Evolutionary conservation across 805 yeast genomes (phyloP), one percentile per base, ranked within the genome.

Genomic region (Pichia ethanolica): DNA sequence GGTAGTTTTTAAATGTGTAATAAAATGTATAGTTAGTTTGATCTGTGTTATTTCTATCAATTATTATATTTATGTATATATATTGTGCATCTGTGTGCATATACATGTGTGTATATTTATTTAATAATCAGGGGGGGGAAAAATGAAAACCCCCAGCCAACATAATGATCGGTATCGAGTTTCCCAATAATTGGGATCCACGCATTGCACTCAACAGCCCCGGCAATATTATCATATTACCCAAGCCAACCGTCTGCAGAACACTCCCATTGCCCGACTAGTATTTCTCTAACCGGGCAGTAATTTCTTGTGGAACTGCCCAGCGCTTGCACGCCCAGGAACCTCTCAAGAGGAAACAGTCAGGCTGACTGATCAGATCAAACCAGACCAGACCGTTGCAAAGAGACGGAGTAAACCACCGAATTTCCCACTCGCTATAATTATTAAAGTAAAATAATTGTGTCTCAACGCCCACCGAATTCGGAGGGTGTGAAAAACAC

Each of bases 131-230:
- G 42, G n/a, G n/a, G n/a, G n/a, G n/a, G n/a, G n/a, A n/a, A 48
- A 44, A 40, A 38, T 42, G 37, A 34, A 10, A 26, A 28, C 35
- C 48, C 48, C 43, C 48, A 48, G 53, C 38, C 42, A 44, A 32
- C 53, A 41, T 61, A 58, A 61, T 67, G 69, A 67, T 67, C 71
- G 71, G 71, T 67, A 67, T 67, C 70, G 71, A 61, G 71, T 67
- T 57, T 65, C 56, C 61, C 52, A 57, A 39, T 41, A 12, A n/a
- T 9, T 53, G 56, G 58, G 59, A 62, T 67, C 69, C 66, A 59
- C 66, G 68, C 62, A 67, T 67, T 67, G 71, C 57, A 67, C 71
- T 67, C 66, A 67, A 64, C 68, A 67, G 64, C 53, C 47, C 47
- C 28, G 45, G 35, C 37, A 39, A 32, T 30, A 20, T 26, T 11